Conservation (phyloP, 768 basidiomycete species). For the Phylloporus rhodoxanthus region DNA sequence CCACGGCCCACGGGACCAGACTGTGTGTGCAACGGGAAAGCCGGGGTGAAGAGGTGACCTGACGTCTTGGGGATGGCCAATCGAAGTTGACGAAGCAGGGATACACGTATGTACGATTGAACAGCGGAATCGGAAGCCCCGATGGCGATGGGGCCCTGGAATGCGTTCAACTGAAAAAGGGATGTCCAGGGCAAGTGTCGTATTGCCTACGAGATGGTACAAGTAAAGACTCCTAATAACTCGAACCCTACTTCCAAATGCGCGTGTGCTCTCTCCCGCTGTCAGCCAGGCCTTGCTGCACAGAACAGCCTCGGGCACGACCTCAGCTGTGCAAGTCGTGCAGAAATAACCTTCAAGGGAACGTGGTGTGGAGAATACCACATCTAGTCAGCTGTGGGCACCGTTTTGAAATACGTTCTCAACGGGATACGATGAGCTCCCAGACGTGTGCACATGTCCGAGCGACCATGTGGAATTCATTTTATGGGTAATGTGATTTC, state of each 20-base stretch:
- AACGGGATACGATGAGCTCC: neutral
- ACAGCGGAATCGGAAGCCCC: slow-evolving; percentile 27
- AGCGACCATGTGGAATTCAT: slow-evolving; percentile 21
- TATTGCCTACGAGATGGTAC: slow-evolving; percentile 16
- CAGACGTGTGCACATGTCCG: neutral
- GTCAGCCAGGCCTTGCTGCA: slow-evolving; percentile 4
- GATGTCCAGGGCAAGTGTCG: slow-evolving; percentile 10
- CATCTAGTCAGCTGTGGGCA: neutral
- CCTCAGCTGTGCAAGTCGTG: neutral
- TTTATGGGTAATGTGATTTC: slow-evolving; percentile 4
- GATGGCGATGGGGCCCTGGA: slow-evolving; percentile 25
- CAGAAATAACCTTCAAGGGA: slow-evolving; percentile 28
- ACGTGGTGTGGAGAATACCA: slow-evolving; percentile 28
- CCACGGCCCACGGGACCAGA: no score
- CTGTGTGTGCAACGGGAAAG: no score
- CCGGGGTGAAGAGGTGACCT: neutral
- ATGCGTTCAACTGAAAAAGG: slow-evolving; percentile 16
- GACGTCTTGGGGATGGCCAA: slow-evolving; percentile 12
- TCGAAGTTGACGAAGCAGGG: slow-evolving; percentile 17
- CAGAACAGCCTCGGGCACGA: slow-evolving; percentile 8
- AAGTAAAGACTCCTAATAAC: neutral
- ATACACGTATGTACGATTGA: slow-evolving; percentile 3
- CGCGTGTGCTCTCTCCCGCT: slow-evolving; percentile 11
- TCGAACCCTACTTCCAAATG: slow-evolving; percentile 14
- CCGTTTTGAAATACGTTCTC: slow-evolving; percentile 19